Conservation (phyloP, 352 stramenopile species). For the Phytopythium ostracodes region DNA sequence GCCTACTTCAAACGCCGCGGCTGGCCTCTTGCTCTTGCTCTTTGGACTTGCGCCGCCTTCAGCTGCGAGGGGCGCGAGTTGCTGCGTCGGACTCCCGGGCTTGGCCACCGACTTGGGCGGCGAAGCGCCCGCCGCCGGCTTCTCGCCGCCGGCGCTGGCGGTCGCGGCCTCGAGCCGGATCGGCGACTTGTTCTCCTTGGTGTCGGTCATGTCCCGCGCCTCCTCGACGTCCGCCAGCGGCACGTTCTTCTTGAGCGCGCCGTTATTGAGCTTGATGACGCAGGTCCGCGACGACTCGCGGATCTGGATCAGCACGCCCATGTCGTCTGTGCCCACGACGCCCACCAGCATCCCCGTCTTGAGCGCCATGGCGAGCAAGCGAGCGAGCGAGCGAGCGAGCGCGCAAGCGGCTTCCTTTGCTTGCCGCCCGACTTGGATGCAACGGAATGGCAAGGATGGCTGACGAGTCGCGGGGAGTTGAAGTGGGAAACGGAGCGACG, state of each 20-base stretch:
- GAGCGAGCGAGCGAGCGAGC: no score
- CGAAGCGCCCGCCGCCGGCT: constrained; percentile 7
- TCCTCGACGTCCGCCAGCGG: constrained; percentile 56
- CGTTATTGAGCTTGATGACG: constrained; percentile 67
- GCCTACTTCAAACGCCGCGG: constrained; percentile 8
- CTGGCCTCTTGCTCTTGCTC: not conserved
- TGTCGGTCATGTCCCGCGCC: constrained; percentile 30
- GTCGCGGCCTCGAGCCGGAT: constrained; percentile 32
- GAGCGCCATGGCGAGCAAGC: constrained; percentile 29
- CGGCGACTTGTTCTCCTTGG: constrained; percentile 32
- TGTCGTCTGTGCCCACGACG: constrained; percentile 42
- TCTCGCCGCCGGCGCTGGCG: constrained; percentile 1
- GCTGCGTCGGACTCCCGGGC: constrained; percentile 3
- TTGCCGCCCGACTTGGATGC: not conserved
- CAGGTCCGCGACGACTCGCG: constrained; percentile 54
- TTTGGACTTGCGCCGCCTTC: constrained; percentile 1
- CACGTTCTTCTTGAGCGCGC: constrained; percentile 63
- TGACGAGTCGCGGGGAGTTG: not conserved
- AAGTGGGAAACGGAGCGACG: not conserved
- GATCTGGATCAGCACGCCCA: constrained; percentile 63
- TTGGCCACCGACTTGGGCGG: not conserved
- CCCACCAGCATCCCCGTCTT: constrained; percentile 56
- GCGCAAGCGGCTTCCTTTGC: no score
- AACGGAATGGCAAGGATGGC: not conserved
- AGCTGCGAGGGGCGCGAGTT: constrained; percentile 17